Evolutionary conservation across 2,329 filamentous ascomycete genomes (phyloP), one percentile per base, ranked within the genome.

Genomic region (Ceratocystis ficicola): DNA sequence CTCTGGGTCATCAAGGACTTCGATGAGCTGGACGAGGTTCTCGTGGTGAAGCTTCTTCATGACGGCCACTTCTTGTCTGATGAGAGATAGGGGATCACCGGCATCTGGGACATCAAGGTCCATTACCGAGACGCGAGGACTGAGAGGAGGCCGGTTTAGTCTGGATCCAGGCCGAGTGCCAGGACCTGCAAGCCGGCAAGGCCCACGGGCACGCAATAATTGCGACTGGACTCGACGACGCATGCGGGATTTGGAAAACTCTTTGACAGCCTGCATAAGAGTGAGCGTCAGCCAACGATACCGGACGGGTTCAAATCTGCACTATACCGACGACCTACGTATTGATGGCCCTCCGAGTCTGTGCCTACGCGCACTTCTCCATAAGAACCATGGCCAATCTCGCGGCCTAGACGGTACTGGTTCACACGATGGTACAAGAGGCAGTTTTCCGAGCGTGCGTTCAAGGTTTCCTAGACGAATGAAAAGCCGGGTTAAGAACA

Each of bases 31-130:
- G 15, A 97, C 93, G n/a, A 99, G 79, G 72, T 97, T 99, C 32
- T 86, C 87, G 73, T 99, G 94, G 72, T 96, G 86, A 60, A 97
- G 81, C 77, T 97, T 97, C 80, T 97, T 99, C 92, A 99, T 97
- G 73, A 97, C 95, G 67, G 94, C 94, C 71, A 97, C 94, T 75
- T 99, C 94, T 74, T 96, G 89, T 68, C 91, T 88, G 74, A 99
- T 97, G 68, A 97, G 79, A 72, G 89, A 89, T 12, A 97, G 79
- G 0, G 93, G 84, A 71, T 86, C 84, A 30, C 79, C 78, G 70
- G 86, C 87, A 73, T 88, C 86, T 0, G 62, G 66, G 25, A 59
- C 55, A 48, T 63, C 64, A 17, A 65, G 15, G 52, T 57, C 68
- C 30, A 64, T 36, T n/a, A 64, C 30, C 2, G 41, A 69, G 41